Base-by-base conservation (phyloP, 495 filamentous ascomycete species). In the Staphylotrichum longicolle region DNA sequence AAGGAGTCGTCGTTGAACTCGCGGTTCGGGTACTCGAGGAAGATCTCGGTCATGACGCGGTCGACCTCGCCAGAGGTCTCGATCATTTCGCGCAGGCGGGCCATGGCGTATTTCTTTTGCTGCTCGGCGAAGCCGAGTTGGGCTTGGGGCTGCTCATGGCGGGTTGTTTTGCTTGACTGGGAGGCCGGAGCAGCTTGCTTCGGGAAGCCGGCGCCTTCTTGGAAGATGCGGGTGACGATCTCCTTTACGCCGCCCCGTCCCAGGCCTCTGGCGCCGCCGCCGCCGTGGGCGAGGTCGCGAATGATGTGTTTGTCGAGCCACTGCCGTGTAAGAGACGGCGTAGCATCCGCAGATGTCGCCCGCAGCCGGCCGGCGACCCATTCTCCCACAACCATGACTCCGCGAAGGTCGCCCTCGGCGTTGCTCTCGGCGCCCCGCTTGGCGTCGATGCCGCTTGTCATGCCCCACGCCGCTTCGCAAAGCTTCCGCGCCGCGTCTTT, bases 391-490 rank as follows among this genome's bases (percentile, higher is more conserved):
- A 98, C 94, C 79, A 98, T 88, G 34, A 96, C 83, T 30, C 91
- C 90, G 64, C 94, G 85, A 40, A 98, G 87, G 72, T 98, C 94
- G 42, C 94, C 94, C 68, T 96, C 91, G 10, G 86, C 86, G 49
- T 86, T 88, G 53, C 87, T 76, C 70, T 72, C 80, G 66, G 68
- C 80, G 66, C 77, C 90, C 76, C 72, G 83, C 57, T 70, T 77
- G 14, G 76, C 74, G 20, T 81, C 77, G 10, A 78, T 82, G 27
- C 86, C 83, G 62, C 77, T 83, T 50, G 80, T 85, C 64, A 95
- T 83, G n/a, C 92, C 92, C 92, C 92, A 96, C 7, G 91, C 85
- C 20, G 90, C 86, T 81, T 98, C 94, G 66, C 95, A 97, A 10
- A 98, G 78, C 60, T 91, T 86, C 64, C 94, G 83, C 12, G 93